Evolutionary conservation across 805 yeast species (phyloP), one percentile per base, ranked within the genome.

Genomic region (Kuraishia hungarica): DNA sequence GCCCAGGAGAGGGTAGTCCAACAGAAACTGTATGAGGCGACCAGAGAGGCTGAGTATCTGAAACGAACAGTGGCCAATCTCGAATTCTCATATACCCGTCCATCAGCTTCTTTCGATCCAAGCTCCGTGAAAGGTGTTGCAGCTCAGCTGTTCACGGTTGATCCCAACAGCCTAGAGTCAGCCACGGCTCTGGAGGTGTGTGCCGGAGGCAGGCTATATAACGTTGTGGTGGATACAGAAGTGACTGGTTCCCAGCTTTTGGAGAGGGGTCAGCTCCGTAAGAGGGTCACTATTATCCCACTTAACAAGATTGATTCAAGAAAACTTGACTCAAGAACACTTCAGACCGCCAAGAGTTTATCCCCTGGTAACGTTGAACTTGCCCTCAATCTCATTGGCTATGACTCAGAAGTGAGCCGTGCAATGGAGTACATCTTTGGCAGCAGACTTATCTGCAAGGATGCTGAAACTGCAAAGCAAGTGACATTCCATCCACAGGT

Each of bases 351-450:
- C 0, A 87, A 89, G 64, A 69, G 74, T n/a, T 57, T 87, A 7
- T 89, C 94, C 39, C 96, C 96, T 0, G 85, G 83, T 1, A 84
- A 86, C 59, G 98, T 92, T 19, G 96, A 94, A 60, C 74, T 91
- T n/a, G 99, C 99, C 0, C 68, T 91, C 51, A 83, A 92, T 63
- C 73, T 93, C 57, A 78, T 94, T 54, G 86, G 86, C 2, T 96
- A 81, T 65, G 89, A 88, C 20, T 68, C 72, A 0, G 89, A 86
- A 55, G 84, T 90, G 22, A 57, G 76, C 2, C 83, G 78, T 54
- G 99, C 98, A 0, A 89, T 96, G 94, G 86, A 89, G 61, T 90
- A 82, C 61, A 89, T 93, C 22, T 94, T 94, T 71, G 99, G 99
- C 17, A 76, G 82, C 22, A 88, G 96, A n/a, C 79, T 96, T 50